These are phyloP conservation scores for Cicer pinnatifidum DNA, from an alignment of 306 rosid species.

Conservation along the genomic window DNA sequence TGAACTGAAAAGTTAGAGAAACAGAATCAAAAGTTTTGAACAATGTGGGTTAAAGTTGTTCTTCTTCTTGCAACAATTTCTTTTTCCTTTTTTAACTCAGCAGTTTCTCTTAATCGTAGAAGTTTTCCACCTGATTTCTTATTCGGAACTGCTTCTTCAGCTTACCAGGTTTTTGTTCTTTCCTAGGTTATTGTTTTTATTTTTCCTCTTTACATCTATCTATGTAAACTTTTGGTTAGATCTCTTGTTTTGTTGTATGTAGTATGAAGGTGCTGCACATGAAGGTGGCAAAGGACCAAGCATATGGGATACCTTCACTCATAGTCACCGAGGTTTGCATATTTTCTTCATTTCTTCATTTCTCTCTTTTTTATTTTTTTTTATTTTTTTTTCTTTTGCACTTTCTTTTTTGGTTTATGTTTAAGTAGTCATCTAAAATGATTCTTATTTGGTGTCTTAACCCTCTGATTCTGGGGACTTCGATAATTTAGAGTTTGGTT, in stretches of 20 bases:
- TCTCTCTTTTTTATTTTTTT: too few relatives aligned
- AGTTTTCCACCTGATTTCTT: constrained; percentile 59
- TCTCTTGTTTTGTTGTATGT: constrained; percentile 30
- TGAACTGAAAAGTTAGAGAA: constrained; percentile 23
- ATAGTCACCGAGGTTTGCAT: constrained; percentile 56
- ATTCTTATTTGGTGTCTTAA: neutral
- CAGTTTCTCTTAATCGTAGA: constrained; percentile 50
- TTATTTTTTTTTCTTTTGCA: neutral
- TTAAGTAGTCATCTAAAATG: neutral
- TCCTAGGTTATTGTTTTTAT: neutral
- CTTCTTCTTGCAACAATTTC: constrained; percentile 40
- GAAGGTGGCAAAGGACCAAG: constrained; percentile 70
- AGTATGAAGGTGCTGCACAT: constrained; percentile 57
- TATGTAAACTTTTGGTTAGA: constrained; percentile 24
- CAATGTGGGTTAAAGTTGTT: constrained; percentile 47
- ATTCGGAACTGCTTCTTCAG: constrained; percentile 63
- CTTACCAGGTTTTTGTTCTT: constrained; percentile 61
- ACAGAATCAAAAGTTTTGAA: constrained; percentile 31
- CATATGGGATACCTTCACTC: constrained; percentile 71
- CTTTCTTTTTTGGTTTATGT: neutral
- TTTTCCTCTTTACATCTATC: neutral
- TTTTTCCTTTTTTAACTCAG: constrained; percentile 35
- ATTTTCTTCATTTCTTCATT: neutral
- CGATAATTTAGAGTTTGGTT: too few relatives aligned
- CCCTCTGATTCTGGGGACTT: too few relatives aligned